Percentiles rank a stretch among this genome's conserved stretches.
phyloP scores from a whole-genome alignment of 345 rosid species.

The Aquilaria malaccensis region DNA sequence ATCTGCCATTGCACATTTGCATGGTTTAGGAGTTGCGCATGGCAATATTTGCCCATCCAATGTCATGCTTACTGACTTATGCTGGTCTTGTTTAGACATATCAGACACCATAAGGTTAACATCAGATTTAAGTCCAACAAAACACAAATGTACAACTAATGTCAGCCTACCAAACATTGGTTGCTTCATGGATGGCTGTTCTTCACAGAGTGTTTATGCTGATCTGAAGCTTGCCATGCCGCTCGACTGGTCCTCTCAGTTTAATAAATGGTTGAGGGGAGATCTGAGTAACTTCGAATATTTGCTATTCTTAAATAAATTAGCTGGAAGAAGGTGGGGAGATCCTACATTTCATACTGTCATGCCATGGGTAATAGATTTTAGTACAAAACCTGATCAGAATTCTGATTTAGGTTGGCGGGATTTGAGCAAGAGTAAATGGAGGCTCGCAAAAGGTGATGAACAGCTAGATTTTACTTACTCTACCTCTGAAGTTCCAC shows the following conservation, averaged over 20 bases:
- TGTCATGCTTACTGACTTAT: conserved; percentile 52
- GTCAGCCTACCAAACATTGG: conserved; percentile 21
- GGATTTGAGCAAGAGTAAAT: conserved; percentile 89
- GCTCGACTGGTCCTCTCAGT: conserved; percentile 58
- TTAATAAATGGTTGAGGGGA: conserved; percentile 81
- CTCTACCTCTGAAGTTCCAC: conserved; percentile 84
- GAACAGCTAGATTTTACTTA: conserved; percentile 94
- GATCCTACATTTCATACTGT: conserved; percentile 87
- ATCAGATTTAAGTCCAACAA: conserved; percentile 17
- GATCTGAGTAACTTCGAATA: conserved; percentile 87
- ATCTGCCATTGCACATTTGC: conserved; percentile 66
- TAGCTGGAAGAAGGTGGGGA: conserved; percentile 97
- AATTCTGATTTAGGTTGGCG: conserved; percentile 81
- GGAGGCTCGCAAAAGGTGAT: conserved; percentile 96
- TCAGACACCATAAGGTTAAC: conserved; percentile 29
- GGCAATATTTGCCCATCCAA: conserved; percentile 66
- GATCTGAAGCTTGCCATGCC: conserved; percentile 52
- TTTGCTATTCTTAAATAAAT: conserved; percentile 64
- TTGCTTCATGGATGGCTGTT: conserved; percentile 49
- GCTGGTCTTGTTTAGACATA: conserved; percentile 71
- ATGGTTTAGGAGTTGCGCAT: conserved; percentile 57
- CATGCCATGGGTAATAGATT: conserved; percentile 97
- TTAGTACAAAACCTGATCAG: conserved; percentile 66
- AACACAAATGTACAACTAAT: conserved; percentile 9
- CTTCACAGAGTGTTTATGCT: conserved; percentile 45